A percentile compares a stretch with the other conserved stretches of the same genome.
Conservation (phyloP, 441 rosid species). For the Syzygium syzygioides region DNA sequence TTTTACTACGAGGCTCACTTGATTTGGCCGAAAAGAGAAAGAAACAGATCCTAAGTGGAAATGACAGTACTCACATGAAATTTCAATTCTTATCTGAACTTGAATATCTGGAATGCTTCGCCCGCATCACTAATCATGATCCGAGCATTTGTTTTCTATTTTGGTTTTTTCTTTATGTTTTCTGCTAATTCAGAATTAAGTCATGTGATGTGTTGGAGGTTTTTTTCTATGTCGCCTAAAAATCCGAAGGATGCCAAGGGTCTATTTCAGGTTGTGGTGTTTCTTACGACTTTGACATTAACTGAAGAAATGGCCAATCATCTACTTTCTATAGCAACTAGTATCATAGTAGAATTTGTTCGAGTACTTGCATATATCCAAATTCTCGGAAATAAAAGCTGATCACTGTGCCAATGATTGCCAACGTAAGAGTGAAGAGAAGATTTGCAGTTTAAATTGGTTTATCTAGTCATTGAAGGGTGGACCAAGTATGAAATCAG, state of each 20-base stretch:
- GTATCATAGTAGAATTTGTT: neutral
- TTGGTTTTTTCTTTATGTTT: neutral
- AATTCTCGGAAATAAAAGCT: neutral
- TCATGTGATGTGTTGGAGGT: neutral
- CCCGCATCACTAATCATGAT: neutral
- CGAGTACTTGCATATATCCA: neutral
- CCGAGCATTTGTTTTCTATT: neutral
- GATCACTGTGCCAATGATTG: neutral
- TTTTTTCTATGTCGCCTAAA: neutral
- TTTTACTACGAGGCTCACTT: neutral
- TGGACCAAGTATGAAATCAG: neutral
- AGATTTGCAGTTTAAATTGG: neutral
- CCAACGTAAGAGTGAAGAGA: neutral
- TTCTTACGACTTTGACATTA: neutral
- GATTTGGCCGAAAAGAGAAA: neutral
- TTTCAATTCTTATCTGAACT: neutral
- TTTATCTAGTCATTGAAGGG: neutral
- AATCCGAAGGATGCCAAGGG: neutral
- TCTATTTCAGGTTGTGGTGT: neutral
- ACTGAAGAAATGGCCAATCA: neutral
- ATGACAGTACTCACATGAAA: neutral
- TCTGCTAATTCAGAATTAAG: neutral
- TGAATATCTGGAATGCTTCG: neutral
- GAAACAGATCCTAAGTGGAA: neutral
- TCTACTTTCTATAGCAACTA: neutral